These are phyloP conservation scores for Tillandsia leiboldiana DNA, from an alignment of 176 grass and related monocot species.

Conservation along the genomic window DNA sequence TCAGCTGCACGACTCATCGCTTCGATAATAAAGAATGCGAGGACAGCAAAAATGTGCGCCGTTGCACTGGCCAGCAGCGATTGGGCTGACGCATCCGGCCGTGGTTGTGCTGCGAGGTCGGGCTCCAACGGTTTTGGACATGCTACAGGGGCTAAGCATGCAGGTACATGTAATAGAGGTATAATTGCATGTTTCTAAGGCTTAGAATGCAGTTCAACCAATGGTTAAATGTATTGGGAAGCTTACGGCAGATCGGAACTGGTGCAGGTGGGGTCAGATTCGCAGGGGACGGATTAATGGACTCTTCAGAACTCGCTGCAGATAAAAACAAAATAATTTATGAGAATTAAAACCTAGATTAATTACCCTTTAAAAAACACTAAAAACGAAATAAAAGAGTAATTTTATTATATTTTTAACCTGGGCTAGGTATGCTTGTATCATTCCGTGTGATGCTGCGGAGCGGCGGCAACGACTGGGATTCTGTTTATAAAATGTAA, in stretches of 20 bases:
- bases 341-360: too few relatives aligned
- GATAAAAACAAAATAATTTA: too few relatives aligned
- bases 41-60: too few relatives aligned
- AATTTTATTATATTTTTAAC: background rate
- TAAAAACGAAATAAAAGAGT: background rate
- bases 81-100: background rate
- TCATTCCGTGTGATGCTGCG: background rate
- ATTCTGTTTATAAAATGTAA: background rate
- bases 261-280: too few relatives aligned
- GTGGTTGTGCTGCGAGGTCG: background rate
- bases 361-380: background rate
- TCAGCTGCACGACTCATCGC: too few relatives aligned
- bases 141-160: background rate
- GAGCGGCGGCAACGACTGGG: constrained; percentile 3
- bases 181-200: background rate
- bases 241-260: too few relatives aligned
- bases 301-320: too few relatives aligned
- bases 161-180: background rate
- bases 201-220: too few relatives aligned
- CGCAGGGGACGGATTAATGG: too few relatives aligned
- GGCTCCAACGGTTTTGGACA: background rate
- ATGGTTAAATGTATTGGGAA: too few relatives aligned
- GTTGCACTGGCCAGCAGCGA: background rate
- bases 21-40: too few relatives aligned
- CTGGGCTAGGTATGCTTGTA: background rate